Base-by-base conservation (phyloP, 2,329 filamentous ascomycete genomes). In the Phialocephala subalpina region DNA sequence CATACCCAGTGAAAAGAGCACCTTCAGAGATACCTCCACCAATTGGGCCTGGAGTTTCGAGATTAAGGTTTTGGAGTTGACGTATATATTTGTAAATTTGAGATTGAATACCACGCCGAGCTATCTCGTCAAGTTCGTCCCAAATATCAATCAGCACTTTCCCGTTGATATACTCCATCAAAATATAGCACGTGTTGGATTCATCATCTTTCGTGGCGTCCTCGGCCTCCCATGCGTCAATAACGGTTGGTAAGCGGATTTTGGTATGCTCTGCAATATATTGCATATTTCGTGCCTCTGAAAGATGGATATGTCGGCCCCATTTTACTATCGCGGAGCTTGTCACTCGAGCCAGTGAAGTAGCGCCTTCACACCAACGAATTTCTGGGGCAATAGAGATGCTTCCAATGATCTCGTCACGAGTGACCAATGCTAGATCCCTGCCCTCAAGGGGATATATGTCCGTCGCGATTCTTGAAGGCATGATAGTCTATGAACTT, bases 221-320 rank as follows among this genome's bases (percentile, higher is more conserved):
- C 3, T 67, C 56, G 3, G 25, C 59, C 45, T 69, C 67, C 62
- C 62, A 69, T 29, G 64, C 62, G 60, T 69, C 67, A 35, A 69
- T 64, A n/a, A 69, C 58, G 27, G 55, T 53, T 57, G 67, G 64
- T 20, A 69, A n/a, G 33, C 9, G 62, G 25, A 67, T 64, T 29
- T 52, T 52, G 29, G 66, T 61, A 42, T 65, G 58, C n/a, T 64
- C 42, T 11, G 59, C 38, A 53, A 67, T 22, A 55, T 64, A 65
- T 67, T 40, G 49, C 59, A 67, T 69, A 22, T 36, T 67, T 57
- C 64, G 53, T 60, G 58, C 62, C 35, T 69, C 67, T 16, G 25
- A 58, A 45, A 69, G 64, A 49, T 65, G 58, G 18, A 65, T 36
- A 14, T 63, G 49, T 40, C 58, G 59, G 35, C 67, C 64, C 38